Evolutionary conservation across 148 eudicot genomes (phyloP).

Genomic region (Dianthus caryophyllus): DNA sequence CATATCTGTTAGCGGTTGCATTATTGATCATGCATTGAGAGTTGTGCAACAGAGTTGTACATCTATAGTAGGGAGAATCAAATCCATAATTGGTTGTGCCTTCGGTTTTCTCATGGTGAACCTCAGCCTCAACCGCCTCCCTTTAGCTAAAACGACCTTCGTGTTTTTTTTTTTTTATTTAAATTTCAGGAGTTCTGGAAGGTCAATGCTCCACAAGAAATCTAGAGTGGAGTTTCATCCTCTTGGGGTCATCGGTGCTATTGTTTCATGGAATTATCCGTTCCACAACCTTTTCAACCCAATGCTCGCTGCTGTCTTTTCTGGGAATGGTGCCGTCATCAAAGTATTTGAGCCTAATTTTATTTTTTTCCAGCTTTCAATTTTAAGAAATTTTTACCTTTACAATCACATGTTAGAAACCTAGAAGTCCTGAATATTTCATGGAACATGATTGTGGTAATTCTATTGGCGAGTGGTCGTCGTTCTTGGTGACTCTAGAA

Average conservation of each 20-base stretch:
- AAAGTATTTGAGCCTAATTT: constrained; percentile 46
- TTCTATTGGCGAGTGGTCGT: neutral
- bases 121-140: neutral
- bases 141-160: constrained; percentile 10
- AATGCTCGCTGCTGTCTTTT: constrained; percentile 93
- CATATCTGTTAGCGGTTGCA: neutral
- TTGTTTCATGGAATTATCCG: constrained; percentile 98
- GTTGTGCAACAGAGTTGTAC: neutral
- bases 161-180: constrained; percentile 18
- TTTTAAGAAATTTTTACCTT: neutral
- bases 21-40: neutral
- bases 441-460: neutral
- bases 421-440: neutral
- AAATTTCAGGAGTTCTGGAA: constrained; percentile 77
- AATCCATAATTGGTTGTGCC: neutral
- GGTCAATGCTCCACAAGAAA: constrained; percentile 94
- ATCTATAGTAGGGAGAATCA: neutral
- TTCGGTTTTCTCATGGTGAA: neutral
- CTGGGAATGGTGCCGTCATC: constrained; percentile 88
- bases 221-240: constrained; percentile 94
- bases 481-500: neutral
- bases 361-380: neutral
- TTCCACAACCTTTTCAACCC: constrained; percentile 95
- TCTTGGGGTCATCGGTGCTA: constrained; percentile 93
- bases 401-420: neutral